phyloP scores from a whole-genome alignment of 225 moss, liverwort and hornwort genomes.

The Pseudisothecium myosuroides region DNA sequence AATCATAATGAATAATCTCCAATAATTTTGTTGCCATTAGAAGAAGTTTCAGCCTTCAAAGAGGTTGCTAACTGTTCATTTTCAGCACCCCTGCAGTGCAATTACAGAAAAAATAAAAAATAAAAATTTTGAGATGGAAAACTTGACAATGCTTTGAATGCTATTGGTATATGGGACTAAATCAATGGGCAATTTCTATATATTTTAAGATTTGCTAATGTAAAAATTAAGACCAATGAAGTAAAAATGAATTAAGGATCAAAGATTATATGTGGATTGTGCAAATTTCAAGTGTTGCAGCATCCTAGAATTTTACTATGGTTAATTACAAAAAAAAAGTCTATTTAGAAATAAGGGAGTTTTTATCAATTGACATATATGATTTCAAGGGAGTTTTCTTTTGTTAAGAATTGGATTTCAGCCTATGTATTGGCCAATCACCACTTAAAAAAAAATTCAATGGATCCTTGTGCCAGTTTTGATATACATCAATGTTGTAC shows the following conservation, averaged over 20 bases:
- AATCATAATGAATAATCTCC: no score
- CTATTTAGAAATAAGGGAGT: rapidly evolving
- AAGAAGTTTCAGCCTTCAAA: no score
- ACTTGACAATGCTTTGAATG: background rate
- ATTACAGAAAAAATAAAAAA: no score
- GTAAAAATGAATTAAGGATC: background rate
- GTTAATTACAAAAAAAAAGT: background rate
- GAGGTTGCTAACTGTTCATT: no score
- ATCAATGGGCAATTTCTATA: background rate
- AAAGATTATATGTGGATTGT: no score
- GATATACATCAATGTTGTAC: background rate
- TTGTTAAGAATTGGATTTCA: background rate
- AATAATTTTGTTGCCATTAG: no score
- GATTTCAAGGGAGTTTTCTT: background rate
- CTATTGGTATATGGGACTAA: background rate
- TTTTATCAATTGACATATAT: rapidly evolving
- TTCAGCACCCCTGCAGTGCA: no score
- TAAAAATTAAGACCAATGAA: background rate
- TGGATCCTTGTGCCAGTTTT: background rate
- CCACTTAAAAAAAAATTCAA: background rate
- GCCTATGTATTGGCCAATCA: background rate
- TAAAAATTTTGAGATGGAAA: no score
- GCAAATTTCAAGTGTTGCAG: background rate
- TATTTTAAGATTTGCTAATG: background rate
- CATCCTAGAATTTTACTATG: background rate